Percentiles rank a stretch among this genome's conserved stretches.
These are phyloP conservation scores for Paramecium octaurelia DNA, from an alignment of 73 alveolate species.

Conservation along the genomic window DNA sequence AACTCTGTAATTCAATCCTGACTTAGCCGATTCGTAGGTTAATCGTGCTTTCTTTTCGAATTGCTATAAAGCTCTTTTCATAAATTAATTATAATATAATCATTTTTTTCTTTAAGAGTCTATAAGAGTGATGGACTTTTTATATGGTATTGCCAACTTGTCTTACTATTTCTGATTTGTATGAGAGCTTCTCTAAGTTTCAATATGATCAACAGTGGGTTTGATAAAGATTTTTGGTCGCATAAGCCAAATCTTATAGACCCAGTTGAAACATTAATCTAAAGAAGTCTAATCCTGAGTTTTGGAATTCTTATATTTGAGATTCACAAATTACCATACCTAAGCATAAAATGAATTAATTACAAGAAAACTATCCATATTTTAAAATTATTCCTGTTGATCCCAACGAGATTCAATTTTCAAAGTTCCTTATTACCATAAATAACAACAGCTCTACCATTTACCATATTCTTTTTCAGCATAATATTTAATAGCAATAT, in stretches of 20 bases:
- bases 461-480: background rate
- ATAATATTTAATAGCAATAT: background rate
- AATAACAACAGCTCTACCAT: background rate
- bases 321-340: constrained; percentile 3
- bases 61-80: background rate
- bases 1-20: background rate
- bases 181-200: background rate
- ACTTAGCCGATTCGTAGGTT: background rate
- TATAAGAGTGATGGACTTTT: background rate
- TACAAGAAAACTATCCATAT: constrained; percentile 3
- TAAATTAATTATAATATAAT: background rate
- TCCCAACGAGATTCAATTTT: constrained; percentile 39
- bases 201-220: background rate
- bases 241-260: background rate
- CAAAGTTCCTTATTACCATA: background rate
- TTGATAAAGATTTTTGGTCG: background rate
- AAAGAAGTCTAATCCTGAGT: background rate
- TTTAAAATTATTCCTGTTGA: background rate
- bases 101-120: constrained; percentile 17
- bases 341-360: background rate
- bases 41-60: background rate
- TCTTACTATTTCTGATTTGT: background rate
- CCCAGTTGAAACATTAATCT: background rate
- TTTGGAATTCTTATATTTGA: background rate
- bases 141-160: background rate